These are phyloP conservation scores for Cystofilobasidium ferigula DNA, from an alignment of 768 basidiomycete species.

Conservation along the genomic window DNA sequence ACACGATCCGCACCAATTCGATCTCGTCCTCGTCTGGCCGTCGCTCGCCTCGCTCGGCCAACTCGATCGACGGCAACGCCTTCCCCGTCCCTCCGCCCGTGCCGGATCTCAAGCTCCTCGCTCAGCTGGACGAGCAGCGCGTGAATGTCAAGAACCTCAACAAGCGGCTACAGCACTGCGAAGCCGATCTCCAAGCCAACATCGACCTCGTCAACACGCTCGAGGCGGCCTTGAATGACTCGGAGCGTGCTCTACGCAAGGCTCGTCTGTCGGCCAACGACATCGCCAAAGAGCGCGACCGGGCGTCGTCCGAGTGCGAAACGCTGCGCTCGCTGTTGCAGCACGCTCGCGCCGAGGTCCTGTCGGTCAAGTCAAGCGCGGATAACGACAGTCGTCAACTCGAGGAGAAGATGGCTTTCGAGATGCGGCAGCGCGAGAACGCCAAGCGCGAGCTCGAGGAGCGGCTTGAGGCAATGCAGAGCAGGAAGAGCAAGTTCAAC, in stretches of 20 bases:
- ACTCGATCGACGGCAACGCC: background rate
- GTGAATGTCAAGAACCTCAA: slow-evolving; percentile 87
- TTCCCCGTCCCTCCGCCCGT: background rate
- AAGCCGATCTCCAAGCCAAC: slow-evolving; percentile 78
- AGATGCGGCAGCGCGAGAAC: slow-evolving; percentile 27
- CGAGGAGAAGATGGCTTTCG: slow-evolving; percentile 22
- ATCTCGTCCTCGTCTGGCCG: slow-evolving; percentile 7
- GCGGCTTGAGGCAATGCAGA: slow-evolving; percentile 71
- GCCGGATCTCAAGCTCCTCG: slow-evolving; percentile 41
- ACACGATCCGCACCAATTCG: slow-evolving; percentile 9
- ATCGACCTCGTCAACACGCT: slow-evolving; percentile 52
- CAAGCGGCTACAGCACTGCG: slow-evolving; percentile 86
- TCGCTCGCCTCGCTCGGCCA: slow-evolving; percentile 10
- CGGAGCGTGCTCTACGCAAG: slow-evolving; percentile 24
- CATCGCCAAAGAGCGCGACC: slow-evolving; percentile 25
- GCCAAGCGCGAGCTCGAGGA: slow-evolving; percentile 37
- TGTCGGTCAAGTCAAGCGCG: slow-evolving; percentile 13
- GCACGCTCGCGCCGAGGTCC: slow-evolving; percentile 22
- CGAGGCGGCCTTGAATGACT: slow-evolving; percentile 26
- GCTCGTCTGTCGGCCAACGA: slow-evolving; percentile 22
- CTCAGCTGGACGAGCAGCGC: slow-evolving; percentile 70
- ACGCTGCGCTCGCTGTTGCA: slow-evolving; percentile 14
- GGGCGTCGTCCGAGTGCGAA: slow-evolving; percentile 13
- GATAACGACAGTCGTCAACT: slow-evolving; percentile 22
- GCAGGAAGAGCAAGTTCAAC: slow-evolving; percentile 75